Evolutionary conservation across 106 monocot genomes (phyloP).

Genomic region (Dendrobium catenatum): DNA sequence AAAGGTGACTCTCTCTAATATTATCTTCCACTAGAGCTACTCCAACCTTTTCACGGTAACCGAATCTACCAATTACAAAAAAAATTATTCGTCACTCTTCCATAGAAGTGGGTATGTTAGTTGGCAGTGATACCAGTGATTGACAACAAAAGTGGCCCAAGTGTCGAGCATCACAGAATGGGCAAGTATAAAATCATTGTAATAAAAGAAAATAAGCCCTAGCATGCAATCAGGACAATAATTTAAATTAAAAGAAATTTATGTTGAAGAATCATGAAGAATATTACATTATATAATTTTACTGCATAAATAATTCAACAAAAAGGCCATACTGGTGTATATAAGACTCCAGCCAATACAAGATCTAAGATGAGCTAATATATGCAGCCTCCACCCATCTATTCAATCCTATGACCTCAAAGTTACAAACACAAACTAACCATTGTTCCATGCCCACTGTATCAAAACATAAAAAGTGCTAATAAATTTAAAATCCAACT

Average conservation of each 20-base stretch:
- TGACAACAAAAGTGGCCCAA: conserved; percentile 13
- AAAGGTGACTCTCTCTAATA: too few relatives aligned
- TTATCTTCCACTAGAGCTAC: too few relatives aligned
- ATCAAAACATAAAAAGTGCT: not conserved
- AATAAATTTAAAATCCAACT: not conserved
- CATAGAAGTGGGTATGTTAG: conserved; percentile 11
- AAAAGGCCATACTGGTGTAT: not conserved
- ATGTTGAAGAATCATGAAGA: not conserved
- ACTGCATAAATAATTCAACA: not conserved
- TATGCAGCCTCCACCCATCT: too few relatives aligned
- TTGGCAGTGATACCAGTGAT: conserved; percentile 55
- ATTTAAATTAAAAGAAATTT: not conserved
- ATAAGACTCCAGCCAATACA: not conserved
- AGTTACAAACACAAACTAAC: not conserved
- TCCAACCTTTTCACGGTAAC: too few relatives aligned
- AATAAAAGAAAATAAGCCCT: not conserved
- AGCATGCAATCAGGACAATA: not conserved
- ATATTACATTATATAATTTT: not conserved
- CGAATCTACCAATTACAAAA: not conserved
- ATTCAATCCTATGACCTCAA: not conserved
- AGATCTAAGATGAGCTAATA: not conserved
- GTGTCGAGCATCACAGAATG: not conserved
- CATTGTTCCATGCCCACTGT: not conserved
- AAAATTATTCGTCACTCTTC: conserved; percentile 20
- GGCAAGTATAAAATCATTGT: not conserved